Evolutionary conservation across 164 flowering plant genomes (phyloP).

Genomic region (Chimonanthus praecox): DNA sequence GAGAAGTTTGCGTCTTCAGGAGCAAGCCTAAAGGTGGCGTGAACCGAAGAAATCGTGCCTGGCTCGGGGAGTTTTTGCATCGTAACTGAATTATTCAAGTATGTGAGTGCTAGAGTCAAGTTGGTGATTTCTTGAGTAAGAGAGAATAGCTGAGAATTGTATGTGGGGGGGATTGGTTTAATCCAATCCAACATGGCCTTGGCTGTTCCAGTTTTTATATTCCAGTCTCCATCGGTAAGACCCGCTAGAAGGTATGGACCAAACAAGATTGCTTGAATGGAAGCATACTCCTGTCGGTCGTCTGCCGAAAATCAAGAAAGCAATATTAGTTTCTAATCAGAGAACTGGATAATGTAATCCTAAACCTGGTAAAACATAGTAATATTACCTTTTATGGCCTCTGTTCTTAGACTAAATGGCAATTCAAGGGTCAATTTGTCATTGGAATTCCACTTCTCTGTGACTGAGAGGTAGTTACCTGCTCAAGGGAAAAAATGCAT

Average conservation of each 20-base stretch:
- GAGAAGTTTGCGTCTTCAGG: slow-evolving; percentile 16
- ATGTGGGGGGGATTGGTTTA: slow-evolving; percentile 46
- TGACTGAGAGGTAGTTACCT: slow-evolving; percentile 7
- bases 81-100: slow-evolving; percentile 33
- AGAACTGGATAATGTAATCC: no score
- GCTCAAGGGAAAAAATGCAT: not conserved
- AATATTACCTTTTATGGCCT: slow-evolving; percentile 61
- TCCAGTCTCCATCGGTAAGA: slow-evolving; percentile 43
- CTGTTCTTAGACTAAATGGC: slow-evolving; percentile 59
- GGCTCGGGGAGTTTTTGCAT: slow-evolving; percentile 44
- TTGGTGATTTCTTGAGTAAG: slow-evolving; percentile 37
- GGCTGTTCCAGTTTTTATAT: slow-evolving; percentile 33
- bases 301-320: slow-evolving; percentile 35
- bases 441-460: slow-evolving; percentile 2
- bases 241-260: slow-evolving; percentile 91
- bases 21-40: slow-evolving; percentile 71
- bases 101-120: slow-evolving; percentile 30
- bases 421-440: slow-evolving; percentile 19
- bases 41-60: slow-evolving; percentile 46
- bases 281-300: slow-evolving; percentile 59
- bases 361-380: no score
- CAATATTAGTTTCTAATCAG: not conserved
- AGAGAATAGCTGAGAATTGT: slow-evolving; percentile 49
- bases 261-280: slow-evolving; percentile 67
- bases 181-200: slow-evolving; percentile 52